Evolutionary conservation across 202 grass and related monocot genomes (phyloP).

Genomic region (Panicum virgatum): DNA sequence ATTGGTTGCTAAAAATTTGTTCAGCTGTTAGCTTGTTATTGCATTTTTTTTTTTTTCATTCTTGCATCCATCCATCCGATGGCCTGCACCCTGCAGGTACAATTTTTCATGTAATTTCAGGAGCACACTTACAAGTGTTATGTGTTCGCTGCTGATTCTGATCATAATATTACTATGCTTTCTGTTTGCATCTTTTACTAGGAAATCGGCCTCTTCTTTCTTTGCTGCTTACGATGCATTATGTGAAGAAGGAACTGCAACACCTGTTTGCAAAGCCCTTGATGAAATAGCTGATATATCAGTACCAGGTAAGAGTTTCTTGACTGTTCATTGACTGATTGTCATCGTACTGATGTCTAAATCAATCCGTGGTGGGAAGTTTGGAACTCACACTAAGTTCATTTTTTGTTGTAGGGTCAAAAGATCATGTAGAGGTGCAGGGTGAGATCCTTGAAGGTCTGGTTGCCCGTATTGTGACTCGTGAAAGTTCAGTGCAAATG

Average conservation of each 20-base stretch:
- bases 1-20: not conserved
- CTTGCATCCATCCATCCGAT: slow-evolving; percentile 21
- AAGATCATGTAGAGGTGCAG: slow-evolving; percentile 89
- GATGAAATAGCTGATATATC: slow-evolving; percentile 96
- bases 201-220: slow-evolving; percentile 90
- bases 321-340: not conserved
- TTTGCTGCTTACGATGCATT: slow-evolving; percentile 94
- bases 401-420: slow-evolving; percentile 63
- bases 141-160: slow-evolving; percentile 6
- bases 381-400: not conserved
- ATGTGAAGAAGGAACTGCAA: slow-evolving; percentile 96
- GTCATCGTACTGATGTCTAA: not conserved
- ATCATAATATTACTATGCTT: slow-evolving; percentile 14
- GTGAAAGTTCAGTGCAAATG: slow-evolving; percentile 79
- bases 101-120: slow-evolving; percentile 4
- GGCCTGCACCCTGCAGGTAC: slow-evolving; percentile 17
- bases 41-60: slow-evolving; percentile 22
- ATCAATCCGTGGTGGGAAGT: not conserved
- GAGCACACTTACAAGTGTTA: not conserved
- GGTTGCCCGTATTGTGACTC: slow-evolving; percentile 82
- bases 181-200: slow-evolving; percentile 39
- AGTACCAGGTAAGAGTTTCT: slow-evolving; percentile 60
- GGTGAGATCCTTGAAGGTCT: slow-evolving; percentile 98
- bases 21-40: slow-evolving; percentile 4
- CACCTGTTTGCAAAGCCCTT: slow-evolving; percentile 90